Evolutionary conservation across 225 moss, liverwort and hornwort species (phyloP), one percentile per base, ranked within the genome.

Genomic region (Pseudisothecium myosuroides): DNA sequence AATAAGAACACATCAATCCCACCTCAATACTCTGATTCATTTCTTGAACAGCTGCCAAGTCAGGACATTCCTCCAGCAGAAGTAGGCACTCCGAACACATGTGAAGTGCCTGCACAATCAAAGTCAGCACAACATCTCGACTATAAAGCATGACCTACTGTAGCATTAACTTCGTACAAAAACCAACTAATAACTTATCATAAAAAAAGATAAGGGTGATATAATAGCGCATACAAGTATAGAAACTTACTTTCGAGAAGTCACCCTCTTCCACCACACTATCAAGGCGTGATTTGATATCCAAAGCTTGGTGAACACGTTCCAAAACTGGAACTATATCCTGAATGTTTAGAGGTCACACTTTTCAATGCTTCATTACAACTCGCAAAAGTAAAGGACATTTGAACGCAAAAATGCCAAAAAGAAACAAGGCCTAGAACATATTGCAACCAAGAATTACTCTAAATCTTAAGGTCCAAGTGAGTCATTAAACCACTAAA

Each of bases 271-370:
- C 94, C 47, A 94, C 93, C 83, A 92, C 92, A 86, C 72, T 85
- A 74, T 97, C 93, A 66, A 99, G 91, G 76, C 90, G 94, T 63
- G 96, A 95, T 92, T 96, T 97, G n/a, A 95, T 95, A 84, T 99
- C 96, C 90, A 96, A 91, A 52, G 99, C 96, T 68, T 92, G 90
- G 72, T 97, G 97, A 86, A 99, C 88, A 88, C 96, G 93, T 89
- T 99, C 99, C 90, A 99, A 89, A 88, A 97, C 92, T 85, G 97
- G 96, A 89, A 95, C 94, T 89, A 99, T 92, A 93, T 96, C 96
- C 97, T 99, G 96, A 68, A 90, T 62, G 60, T 83, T 72, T 58
- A 74, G 49, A 83, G 56, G 17, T 66, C 50, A 86, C 59, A 74
- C 29, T 19, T 72, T 59, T 89, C 86, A 93, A 83, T 47, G 79